phyloP scores from a whole-genome alignment of 441 rosid genomes.

The Melastoma candidum region DNA sequence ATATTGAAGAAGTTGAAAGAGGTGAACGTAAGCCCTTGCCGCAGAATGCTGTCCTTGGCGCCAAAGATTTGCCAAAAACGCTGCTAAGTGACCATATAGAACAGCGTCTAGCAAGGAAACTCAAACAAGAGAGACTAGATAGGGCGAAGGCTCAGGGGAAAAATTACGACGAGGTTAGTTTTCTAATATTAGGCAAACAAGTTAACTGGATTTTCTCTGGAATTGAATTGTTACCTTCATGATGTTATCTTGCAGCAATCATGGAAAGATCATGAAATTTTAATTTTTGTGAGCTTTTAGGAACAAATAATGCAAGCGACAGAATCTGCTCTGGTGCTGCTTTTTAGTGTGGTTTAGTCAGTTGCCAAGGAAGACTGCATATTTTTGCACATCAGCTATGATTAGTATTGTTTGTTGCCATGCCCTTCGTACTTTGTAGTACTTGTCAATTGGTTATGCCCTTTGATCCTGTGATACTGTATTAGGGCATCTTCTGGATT shows the following conservation, averaged over 20 bases:
- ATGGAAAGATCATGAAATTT: too few species aligned
- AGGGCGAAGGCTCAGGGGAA: slow-evolving; percentile 87
- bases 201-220: slow-evolving; percentile 7
- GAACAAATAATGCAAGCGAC: too few species aligned
- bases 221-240: slow-evolving; percentile 4
- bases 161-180: slow-evolving; percentile 83
- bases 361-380: too few species aligned
- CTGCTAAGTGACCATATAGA: slow-evolving; percentile 98
- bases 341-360: too few species aligned
- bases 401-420: too few species aligned
- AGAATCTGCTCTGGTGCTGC: too few species aligned
- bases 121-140: slow-evolving; percentile 78
- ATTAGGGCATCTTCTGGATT: too few species aligned
- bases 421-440: too few species aligned
- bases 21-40: slow-evolving; percentile 91
- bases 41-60: slow-evolving; percentile 99
- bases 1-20: slow-evolving; percentile 75
- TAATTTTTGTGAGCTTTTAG: too few species aligned
- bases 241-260: neutral
- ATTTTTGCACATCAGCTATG: too few species aligned
- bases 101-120: slow-evolving; percentile 66
- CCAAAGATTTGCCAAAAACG: slow-evolving; percentile 93
- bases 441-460: too few species aligned
- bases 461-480: too few species aligned
- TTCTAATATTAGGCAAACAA: neutral